These are phyloP conservation scores for Chaetomidium leptoderma DNA, from an alignment of 495 filamentous ascomycete species.

Conservation along the genomic window DNA sequence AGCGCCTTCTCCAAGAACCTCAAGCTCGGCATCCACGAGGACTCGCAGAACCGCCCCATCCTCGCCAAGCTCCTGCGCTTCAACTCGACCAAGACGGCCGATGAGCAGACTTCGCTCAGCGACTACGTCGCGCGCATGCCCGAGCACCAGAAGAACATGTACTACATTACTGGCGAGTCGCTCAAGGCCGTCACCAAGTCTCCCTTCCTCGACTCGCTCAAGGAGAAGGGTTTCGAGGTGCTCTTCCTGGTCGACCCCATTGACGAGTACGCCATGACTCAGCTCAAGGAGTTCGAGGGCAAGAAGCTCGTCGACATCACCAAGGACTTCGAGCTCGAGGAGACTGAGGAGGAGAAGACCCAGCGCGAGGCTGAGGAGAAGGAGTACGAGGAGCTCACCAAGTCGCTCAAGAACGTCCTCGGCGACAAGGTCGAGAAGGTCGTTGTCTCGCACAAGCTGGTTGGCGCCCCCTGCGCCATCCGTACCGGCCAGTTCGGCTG, in stretches of 20 bases:
- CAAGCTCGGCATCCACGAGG: constrained; percentile 99
- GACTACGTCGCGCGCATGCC: constrained; percentile 99
- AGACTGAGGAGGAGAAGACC: constrained; percentile 99
- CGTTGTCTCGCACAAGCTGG: constrained; percentile 96
- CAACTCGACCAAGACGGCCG: constrained; percentile 97
- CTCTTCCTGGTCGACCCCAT: constrained; percentile 99
- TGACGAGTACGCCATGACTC: constrained; percentile 99
- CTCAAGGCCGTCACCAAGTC: constrained; percentile 97
- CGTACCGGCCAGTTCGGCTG: constrained; percentile 99
- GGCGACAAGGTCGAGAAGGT: constrained; percentile 99
- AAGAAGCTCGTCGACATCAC: constrained; percentile 99
- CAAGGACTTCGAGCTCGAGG: constrained; percentile 99
- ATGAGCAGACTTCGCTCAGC: constrained; percentile 86
- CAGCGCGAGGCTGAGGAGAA: constrained; percentile 94
- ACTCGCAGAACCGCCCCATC: constrained; percentile 88
- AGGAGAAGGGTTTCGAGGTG: constrained; percentile 99
- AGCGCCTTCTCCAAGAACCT: constrained; percentile 99
- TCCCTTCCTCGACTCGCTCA: constrained; percentile 97
- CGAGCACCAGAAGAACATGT: constrained; percentile 99
- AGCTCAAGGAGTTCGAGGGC: constrained; percentile 99
- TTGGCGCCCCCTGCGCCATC: constrained; percentile 94
- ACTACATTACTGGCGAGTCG: constrained; percentile 99
- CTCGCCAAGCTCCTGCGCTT: constrained; percentile 98
- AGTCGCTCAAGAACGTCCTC: constrained; percentile 96
- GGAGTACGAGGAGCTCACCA: constrained; percentile 89